These are phyloP conservation scores for Hamigera avellanea DNA, from an alignment of 495 filamentous ascomycete genomes.

Conservation along the genomic window DNA sequence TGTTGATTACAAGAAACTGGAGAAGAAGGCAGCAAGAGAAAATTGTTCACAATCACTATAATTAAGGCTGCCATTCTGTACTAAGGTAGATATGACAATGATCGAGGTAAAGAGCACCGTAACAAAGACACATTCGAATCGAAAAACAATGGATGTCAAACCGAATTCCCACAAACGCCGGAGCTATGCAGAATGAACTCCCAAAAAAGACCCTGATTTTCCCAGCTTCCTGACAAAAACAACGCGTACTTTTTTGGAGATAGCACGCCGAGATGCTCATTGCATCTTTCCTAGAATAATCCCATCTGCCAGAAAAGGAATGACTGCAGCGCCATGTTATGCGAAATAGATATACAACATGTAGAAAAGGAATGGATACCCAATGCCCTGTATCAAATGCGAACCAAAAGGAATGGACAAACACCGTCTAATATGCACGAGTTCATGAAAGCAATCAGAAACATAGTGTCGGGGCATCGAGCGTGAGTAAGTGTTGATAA, in stretches of 20 bases:
- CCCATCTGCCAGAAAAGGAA: constrained; percentile 32
- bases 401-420: constrained; percentile 28
- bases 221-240: no score
- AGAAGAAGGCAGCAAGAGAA: no score
- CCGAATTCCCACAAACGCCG: constrained; percentile 8
- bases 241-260: neutral
- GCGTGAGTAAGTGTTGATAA: constrained; percentile 20
- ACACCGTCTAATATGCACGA: constrained; percentile 26
- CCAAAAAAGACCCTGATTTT: no score
- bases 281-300: constrained; percentile 10
- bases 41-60: no score
- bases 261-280: constrained; percentile 3
- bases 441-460: constrained; percentile 12
- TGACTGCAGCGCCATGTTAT: constrained; percentile 36
- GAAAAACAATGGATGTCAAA: no score
- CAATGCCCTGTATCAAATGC: constrained; percentile 27
- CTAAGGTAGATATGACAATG: neutral
- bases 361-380: constrained; percentile 26
- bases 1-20: no score
- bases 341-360: constrained; percentile 28
- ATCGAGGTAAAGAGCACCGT: neutral
- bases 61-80: no score
- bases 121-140: no score
- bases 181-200: constrained; percentile 5
- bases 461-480: constrained; percentile 20